phyloP scores from a whole-genome alignment of 495 filamentous ascomycete genomes.

The Daldinia bambusicola region DNA sequence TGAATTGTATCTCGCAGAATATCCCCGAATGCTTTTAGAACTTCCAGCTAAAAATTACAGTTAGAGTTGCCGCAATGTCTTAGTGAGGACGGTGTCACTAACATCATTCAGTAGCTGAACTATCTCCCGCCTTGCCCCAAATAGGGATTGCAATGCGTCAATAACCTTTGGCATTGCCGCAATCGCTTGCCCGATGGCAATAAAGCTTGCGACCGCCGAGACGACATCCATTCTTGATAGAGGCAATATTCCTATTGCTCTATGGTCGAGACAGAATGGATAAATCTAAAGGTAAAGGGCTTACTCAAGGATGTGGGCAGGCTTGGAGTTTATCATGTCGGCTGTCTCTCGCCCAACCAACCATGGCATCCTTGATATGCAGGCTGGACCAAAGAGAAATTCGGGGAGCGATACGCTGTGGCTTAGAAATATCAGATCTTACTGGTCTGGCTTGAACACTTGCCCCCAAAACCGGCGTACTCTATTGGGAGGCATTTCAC shows the following conservation, averaged over 20 bases:
- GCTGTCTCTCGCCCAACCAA: not conserved
- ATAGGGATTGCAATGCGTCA: constrained; percentile 14
- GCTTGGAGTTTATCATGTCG: not conserved
- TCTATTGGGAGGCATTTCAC: too few relatives aligned
- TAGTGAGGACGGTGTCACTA: not conserved
- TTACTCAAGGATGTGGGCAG: not conserved
- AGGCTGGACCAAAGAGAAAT: not conserved
- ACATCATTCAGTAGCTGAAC: constrained; percentile 23
- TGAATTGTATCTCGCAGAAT: constrained; percentile 14
- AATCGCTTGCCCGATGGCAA: constrained; percentile 41
- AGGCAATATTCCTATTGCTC: not conserved
- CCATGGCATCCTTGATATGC: not conserved
- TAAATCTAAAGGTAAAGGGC: not conserved
- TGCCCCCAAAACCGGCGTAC: too few relatives aligned
- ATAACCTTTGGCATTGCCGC: constrained; percentile 35
- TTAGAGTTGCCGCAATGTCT: not conserved
- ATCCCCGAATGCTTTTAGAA: not conserved
- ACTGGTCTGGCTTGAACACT: not conserved
- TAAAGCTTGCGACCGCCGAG: constrained; percentile 32
- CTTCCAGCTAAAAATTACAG: constrained; percentile 12
- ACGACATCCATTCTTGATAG: constrained; percentile 35
- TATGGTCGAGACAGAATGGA: not conserved
- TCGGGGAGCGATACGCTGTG: not conserved
- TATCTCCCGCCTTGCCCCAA: constrained; percentile 24
- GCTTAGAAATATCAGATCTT: not conserved